phyloP scores from a whole-genome alignment of 495 filamentous ascomycete genomes.

The Xylaria castorea region DNA sequence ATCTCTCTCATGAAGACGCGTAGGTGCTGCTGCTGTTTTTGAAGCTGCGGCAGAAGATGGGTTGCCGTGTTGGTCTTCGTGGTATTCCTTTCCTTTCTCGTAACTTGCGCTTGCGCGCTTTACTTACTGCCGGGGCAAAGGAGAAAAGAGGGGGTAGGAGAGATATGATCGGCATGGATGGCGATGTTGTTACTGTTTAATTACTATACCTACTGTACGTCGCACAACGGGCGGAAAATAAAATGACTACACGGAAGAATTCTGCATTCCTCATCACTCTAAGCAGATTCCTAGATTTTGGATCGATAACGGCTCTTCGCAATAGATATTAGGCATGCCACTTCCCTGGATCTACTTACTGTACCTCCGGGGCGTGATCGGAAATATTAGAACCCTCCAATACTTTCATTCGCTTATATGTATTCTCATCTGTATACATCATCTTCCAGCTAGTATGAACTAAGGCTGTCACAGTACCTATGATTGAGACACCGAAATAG shows the following conservation, averaged over 20 bases:
- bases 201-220: neutral
- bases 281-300: neutral
- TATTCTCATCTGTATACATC: neutral
- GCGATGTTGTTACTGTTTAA: neutral
- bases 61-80: neutral
- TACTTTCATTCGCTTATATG: neutral
- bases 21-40: neutral
- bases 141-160: neutral
- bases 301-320: neutral
- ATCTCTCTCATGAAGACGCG: neutral
- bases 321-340: neutral
- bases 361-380: neutral
- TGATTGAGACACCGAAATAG: neutral
- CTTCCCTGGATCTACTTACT: neutral
- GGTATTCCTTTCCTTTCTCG: neutral
- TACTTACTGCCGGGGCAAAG: neutral
- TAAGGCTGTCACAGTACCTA: neutral
- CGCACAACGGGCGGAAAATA: constrained; percentile 1
- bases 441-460: neutral
- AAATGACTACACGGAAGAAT: neutral
- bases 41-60: neutral
- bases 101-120: neutral
- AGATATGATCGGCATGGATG: neutral
- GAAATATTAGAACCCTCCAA: neutral
- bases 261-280: neutral